phyloP scores from a whole-genome alignment of 108 stramenopile species.

The Stephanodiscus triporus region DNA sequence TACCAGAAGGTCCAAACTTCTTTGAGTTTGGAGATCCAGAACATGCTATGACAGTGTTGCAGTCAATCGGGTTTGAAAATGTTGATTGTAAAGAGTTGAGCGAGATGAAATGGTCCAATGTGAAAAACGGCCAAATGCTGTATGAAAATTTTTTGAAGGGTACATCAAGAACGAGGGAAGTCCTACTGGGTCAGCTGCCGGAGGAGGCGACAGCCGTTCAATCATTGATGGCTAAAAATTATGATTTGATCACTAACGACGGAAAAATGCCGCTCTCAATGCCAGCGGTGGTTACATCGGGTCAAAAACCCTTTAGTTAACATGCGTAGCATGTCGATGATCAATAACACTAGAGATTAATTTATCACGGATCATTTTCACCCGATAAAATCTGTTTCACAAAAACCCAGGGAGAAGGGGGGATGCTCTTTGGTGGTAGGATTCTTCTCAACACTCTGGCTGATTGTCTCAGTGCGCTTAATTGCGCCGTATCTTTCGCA shows the following conservation, averaged over 20 bases:
- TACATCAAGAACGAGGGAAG: slow-evolving; percentile 48
- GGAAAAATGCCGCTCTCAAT: slow-evolving; percentile 36
- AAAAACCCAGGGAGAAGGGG: slow-evolving; percentile 52
- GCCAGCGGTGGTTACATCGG: slow-evolving; percentile 49
- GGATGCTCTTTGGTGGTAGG: slow-evolving; percentile 30
- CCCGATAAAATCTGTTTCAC: slow-evolving; percentile 41
- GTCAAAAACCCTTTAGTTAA: slow-evolving; percentile 28
- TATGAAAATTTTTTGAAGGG: slow-evolving; percentile 48
- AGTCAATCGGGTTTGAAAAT: slow-evolving; percentile 40
- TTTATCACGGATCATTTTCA: slow-evolving; percentile 15
- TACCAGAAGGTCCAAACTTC: slow-evolving; percentile 56
- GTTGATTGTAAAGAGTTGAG: slow-evolving; percentile 39
- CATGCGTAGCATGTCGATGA: not conserved
- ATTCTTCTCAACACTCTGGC: slow-evolving; percentile 45
- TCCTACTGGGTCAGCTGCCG: slow-evolving; percentile 38
- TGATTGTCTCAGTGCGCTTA: slow-evolving; percentile 53
- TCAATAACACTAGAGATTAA: no score
- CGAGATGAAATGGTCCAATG: slow-evolving; percentile 55
- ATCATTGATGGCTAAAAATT: slow-evolving; percentile 34
- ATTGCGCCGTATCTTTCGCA: slow-evolving; percentile 66
- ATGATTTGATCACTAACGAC: slow-evolving; percentile 34
- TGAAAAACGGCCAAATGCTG: slow-evolving; percentile 38
- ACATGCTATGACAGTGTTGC: slow-evolving; percentile 26
- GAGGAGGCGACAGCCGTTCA: slow-evolving; percentile 33
- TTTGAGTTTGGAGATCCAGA: slow-evolving; percentile 45